Evolutionary conservation across 177 flowering plant genomes (phyloP).

Genomic region (Vitis hybrid): DNA sequence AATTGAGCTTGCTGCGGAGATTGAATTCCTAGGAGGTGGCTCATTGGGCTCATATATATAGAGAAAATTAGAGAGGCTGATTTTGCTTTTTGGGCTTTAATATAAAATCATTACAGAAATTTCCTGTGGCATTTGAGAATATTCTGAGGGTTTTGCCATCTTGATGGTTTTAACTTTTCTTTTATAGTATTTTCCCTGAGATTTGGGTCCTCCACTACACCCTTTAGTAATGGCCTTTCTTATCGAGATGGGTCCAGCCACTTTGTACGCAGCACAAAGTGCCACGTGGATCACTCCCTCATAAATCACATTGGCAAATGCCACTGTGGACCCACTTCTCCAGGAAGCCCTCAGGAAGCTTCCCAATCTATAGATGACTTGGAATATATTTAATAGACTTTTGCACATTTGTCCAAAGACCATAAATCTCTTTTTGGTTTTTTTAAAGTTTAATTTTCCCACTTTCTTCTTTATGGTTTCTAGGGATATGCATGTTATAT

Average conservation of each 20-base stretch:
- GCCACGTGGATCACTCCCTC: slow-evolving; percentile 22
- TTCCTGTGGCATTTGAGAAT: slow-evolving; percentile 3
- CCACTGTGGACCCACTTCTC: slow-evolving; percentile 16
- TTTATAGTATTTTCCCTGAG: background rate
- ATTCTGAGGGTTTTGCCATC: slow-evolving; percentile 9
- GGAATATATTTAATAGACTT: background rate
- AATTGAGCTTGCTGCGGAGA: background rate
- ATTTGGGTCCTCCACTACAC: slow-evolving; percentile 34
- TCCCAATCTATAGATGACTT: slow-evolving; percentile 3
- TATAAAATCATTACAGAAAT: background rate
- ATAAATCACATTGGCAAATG: slow-evolving; percentile 6
- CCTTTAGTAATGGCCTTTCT: slow-evolving; percentile 18
- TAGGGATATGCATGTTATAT: slow-evolving; percentile 1
- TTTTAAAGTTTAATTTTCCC: no score
- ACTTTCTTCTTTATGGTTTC: no score
- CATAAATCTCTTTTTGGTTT: no score
- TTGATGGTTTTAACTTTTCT: background rate
- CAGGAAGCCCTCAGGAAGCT: slow-evolving; percentile 8
- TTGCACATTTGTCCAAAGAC: background rate
- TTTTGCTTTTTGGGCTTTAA: slow-evolving; percentile 1
- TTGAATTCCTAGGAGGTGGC: slow-evolving; percentile 16
- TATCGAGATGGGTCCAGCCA: slow-evolving; percentile 29
- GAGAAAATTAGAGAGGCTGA: slow-evolving; percentile 3
- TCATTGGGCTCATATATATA: slow-evolving; percentile 15
- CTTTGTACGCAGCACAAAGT: slow-evolving; percentile 17